Conservation (phyloP, 306 rosid species). For the Rosa lucieae region DNA sequence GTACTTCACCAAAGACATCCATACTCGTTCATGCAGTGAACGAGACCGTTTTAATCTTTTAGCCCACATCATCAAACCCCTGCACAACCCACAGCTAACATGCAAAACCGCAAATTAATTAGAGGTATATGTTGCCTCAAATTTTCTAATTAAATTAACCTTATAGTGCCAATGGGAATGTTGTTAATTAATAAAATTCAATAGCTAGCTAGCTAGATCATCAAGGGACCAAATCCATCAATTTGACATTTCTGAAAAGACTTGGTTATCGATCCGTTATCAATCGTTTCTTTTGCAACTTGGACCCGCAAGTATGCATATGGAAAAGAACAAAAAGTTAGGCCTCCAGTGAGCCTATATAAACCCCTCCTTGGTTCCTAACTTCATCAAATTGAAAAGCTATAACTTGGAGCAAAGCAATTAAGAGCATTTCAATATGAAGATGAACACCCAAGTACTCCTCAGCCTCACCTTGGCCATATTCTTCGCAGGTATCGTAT, state of each 20-base stretch:
- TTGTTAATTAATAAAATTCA: neutral
- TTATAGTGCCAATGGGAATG: neutral
- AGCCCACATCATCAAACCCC: neutral
- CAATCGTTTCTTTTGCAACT: neutral
- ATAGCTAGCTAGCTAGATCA: neutral
- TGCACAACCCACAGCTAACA: no score
- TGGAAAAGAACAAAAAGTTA: neutral
- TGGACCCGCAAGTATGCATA: neutral
- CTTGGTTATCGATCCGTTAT: no score
- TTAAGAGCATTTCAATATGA: slow-evolving; percentile 5
- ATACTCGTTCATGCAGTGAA: no score
- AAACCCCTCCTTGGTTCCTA: neutral
- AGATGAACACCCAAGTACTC: slow-evolving; percentile 29
- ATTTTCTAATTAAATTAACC: neutral
- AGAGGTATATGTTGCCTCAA: neutral
- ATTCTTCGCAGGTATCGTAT: slow-evolving; percentile 37
- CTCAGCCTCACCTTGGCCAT: slow-evolving; percentile 32
- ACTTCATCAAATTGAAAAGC: neutral
- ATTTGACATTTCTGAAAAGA: neutral
- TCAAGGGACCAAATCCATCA: neutral
- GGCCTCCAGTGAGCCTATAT: neutral
- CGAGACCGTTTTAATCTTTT: neutral
- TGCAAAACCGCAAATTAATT: neutral
- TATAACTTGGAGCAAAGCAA: neutral
- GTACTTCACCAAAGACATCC: no score